Evolutionary conservation across 306 rosid species (phyloP), one percentile per base, ranked within the genome.

Genomic region (Malus orientalis): DNA sequence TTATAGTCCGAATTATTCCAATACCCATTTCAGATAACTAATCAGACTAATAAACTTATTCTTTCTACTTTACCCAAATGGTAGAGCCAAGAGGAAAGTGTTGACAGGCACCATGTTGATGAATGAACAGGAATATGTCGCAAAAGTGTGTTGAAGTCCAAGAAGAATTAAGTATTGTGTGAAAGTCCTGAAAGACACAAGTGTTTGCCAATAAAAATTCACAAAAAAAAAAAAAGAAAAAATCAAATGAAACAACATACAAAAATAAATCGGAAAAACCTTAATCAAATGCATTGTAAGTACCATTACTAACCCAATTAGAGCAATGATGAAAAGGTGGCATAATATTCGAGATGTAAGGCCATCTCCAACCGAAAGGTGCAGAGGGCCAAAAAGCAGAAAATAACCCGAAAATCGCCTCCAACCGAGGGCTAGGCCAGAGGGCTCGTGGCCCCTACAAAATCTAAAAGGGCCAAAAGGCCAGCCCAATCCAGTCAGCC

Each of bases 91-190:
- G 30, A 94, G 67, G 87, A 94, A 94, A 5, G 98, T 94, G 81
- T 82, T 76, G 38, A 88, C 95, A 7, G 95, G 97, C 74, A 90
- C 98, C 83, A 76, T 81, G 85, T 89, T 94, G 88, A 92, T 71
- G 86, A 94, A 94, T 66, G 98, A 96, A 82, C 97, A 94, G 1
- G 97, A 75, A 86, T 85, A 86, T 23, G 96, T 90, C 5, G 96
- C 88, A 42, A 96, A 87, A 13, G 98, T 94, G 79, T 83, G 81
- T 69, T 85, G 78, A 57, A 94, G 97, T 77, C 97, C 98, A 69
- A 85, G 78, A 62, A 91, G 96, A 79, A 89, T 86, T 30, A 85
- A 76, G 85, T 81, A 89, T 33, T 90, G 88, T 19, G 97, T 82
- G 20, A 88, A 58, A 47, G 96, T 74, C 71, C 98, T 93, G 96